A percentile compares a stretch with the other conserved stretches of the same genome.
phyloP scores from a whole-genome alignment of 2,329 filamentous ascomycete species.

The Elsinoe necatrix region DNA sequence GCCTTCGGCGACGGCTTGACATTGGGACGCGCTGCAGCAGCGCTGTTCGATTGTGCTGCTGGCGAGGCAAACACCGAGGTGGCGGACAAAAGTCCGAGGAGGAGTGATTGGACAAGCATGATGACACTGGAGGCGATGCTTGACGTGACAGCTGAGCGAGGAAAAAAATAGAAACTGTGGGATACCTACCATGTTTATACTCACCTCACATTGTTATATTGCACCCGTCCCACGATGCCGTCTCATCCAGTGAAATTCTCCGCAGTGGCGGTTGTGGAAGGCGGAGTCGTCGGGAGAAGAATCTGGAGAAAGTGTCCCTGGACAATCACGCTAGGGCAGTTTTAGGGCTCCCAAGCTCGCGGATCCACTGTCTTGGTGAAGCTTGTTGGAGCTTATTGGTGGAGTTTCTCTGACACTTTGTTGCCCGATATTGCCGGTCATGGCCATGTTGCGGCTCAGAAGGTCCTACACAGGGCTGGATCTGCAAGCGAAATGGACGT shows the following conservation, averaged over 20 bases:
- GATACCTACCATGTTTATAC: slow-evolving; percentile 5
- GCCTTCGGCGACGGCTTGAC: slow-evolving; percentile 30
- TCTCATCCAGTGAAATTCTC: slow-evolving; percentile 12
- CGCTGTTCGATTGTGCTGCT: not conserved
- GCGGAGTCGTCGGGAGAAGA: slow-evolving; percentile 1
- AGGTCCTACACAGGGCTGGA: not conserved
- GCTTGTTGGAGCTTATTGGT: slow-evolving; percentile 9
- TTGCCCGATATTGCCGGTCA: slow-evolving; percentile 5
- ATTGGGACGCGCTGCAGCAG: slow-evolving; percentile 24
- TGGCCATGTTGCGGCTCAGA: slow-evolving; percentile 2
- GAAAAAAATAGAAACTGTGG: not conserved
- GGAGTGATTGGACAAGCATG: slow-evolving; percentile 9
- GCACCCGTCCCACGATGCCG: slow-evolving; percentile 1
- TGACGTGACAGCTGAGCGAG: not conserved
- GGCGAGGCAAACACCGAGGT: slow-evolving; percentile 4
- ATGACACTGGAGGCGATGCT: not conserved
- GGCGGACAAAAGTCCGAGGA: slow-evolving; percentile 14
- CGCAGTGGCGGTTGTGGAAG: slow-evolving; percentile 3
- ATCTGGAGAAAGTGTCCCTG: slow-evolving; percentile 7
- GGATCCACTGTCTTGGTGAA: slow-evolving; percentile 8
- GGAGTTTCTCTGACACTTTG: slow-evolving; percentile 2
- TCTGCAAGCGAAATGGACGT: slow-evolving; percentile 12
- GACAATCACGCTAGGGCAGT: slow-evolving; percentile 1
- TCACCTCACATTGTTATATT: not conserved
- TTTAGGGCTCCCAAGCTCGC: not conserved